Conservation (phyloP, 805 yeast genomes). For the Wickerhamiella qilinensis region DNA sequence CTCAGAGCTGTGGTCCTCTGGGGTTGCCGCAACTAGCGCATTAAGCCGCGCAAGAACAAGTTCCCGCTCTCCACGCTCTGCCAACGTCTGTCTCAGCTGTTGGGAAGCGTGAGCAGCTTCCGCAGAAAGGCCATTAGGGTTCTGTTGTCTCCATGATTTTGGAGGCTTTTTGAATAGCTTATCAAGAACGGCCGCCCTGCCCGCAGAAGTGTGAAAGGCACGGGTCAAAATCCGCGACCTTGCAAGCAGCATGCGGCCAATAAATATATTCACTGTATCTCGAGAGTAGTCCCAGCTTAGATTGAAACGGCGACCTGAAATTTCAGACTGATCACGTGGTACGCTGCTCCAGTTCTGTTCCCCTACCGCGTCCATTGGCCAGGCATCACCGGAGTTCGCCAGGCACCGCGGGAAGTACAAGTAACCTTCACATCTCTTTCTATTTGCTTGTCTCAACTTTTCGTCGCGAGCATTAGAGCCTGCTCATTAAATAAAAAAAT, state of each 20-base stretch:
- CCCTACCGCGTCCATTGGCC: no score
- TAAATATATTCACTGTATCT: neutral
- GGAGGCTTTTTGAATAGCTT: neutral
- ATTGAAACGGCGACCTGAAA: no score
- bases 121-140: neutral
- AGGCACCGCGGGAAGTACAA: no score
- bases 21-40: neutral
- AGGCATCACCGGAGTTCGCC: no score
- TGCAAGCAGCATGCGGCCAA: no score
- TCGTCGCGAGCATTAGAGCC: neutral
- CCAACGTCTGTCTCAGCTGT: slow-evolving; percentile 5
- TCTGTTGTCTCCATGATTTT: neutral
- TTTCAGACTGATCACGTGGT: no score
- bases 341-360: no score
- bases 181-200: neutral
- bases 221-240: neutral
- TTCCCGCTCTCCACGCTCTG: neutral
- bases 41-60: neutral
- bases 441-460: no score
- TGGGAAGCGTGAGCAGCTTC: slow-evolving; percentile 9
- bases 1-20: neutral
- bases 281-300: no score
- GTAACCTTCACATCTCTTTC: no score
- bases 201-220: neutral
- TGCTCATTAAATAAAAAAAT: neutral